These are phyloP conservation scores for Chalara sp. DNA, from an alignment of 2,329 filamentous ascomycete genomes.

Conservation along the genomic window DNA sequence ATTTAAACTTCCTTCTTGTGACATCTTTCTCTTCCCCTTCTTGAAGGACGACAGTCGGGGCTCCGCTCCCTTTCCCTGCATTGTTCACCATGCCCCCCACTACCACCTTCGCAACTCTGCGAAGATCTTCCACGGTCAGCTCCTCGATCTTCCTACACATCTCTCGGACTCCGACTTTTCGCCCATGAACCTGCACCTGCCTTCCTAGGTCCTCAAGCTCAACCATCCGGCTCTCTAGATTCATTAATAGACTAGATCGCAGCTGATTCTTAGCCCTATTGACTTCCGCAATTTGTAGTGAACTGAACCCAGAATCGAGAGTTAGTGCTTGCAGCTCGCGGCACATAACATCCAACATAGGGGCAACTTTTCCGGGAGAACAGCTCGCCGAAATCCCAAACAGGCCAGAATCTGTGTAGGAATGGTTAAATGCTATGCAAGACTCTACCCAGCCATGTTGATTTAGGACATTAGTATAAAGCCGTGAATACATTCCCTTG, in stretches of 20 bases:
- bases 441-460: slow-evolving; percentile 97
- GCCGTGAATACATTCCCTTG: slow-evolving; percentile 97
- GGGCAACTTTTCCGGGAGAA: slow-evolving; percentile 65
- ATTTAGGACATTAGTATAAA: slow-evolving; percentile 97
- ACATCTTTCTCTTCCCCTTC: slow-evolving; percentile 69
- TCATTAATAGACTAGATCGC: slow-evolving; percentile 86
- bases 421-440: slow-evolving; percentile 94
- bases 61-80: slow-evolving; percentile 69
- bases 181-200: slow-evolving; percentile 94
- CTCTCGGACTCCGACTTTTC: slow-evolving; percentile 83
- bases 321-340: slow-evolving; percentile 77
- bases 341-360: slow-evolving; percentile 95
- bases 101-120: slow-evolving; percentile 72
- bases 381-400: slow-evolving; percentile 92
- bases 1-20: slow-evolving; percentile 61
- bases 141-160: slow-evolving; percentile 86
- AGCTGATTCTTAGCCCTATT: slow-evolving; percentile 95
- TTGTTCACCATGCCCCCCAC: slow-evolving; percentile 74
- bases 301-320: slow-evolving; percentile 64
- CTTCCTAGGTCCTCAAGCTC: slow-evolving; percentile 92
- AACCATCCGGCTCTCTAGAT: slow-evolving; percentile 93
- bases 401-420: slow-evolving; percentile 89
- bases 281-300: slow-evolving; percentile 72
- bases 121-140: slow-evolving; percentile 72
- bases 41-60: slow-evolving; percentile 90